A percentile compares a stretch with the other conserved stretches of the same genome.
Conservation (phyloP, 176 grass and related monocot genomes). For the Triticum timopheevii region DNA sequence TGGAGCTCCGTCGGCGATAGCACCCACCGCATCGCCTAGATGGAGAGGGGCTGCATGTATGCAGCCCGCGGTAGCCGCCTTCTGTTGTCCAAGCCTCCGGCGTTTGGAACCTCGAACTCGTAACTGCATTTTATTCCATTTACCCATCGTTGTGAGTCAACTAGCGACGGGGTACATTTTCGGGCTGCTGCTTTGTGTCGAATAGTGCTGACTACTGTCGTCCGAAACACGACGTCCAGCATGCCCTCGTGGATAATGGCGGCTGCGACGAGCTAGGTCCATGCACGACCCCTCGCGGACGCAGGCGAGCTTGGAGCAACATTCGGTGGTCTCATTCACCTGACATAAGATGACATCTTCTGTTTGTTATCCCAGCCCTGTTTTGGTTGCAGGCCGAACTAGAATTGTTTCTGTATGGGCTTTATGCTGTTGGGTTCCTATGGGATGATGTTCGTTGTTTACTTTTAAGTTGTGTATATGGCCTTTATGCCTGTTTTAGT, state of each 20-base stretch:
- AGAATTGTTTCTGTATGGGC: too few species aligned
- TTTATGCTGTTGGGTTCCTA: too few species aligned
- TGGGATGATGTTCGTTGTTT: too few species aligned
- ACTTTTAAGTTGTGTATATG: too few species aligned
- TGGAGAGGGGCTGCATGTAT: constrained; percentile 79
- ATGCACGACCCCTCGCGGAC: neutral
- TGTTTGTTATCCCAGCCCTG: too few species aligned
- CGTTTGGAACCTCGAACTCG: constrained; percentile 64
- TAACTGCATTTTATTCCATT: too few species aligned
- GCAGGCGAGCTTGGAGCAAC: neutral
- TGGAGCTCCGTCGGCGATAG: constrained; percentile 33
- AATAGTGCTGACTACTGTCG: constrained; percentile 5
- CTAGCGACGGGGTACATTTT: too few species aligned
- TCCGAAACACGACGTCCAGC: constrained; percentile 63
- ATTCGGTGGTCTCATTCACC: neutral
- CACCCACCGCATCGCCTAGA: constrained; percentile 90
- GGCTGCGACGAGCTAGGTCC: constrained; percentile 34
- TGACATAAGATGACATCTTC: too few species aligned
- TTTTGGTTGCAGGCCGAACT: too few species aligned
- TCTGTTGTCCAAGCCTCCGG: constrained; percentile 72
- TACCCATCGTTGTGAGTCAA: too few species aligned
- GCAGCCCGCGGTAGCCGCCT: constrained; percentile 60
- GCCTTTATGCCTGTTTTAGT: too few species aligned
- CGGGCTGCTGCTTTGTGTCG: too few species aligned
- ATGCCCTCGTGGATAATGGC: constrained; percentile 89